phyloP scores from a whole-genome alignment of 257 asterid genomes.

The Salvia hispanica region DNA sequence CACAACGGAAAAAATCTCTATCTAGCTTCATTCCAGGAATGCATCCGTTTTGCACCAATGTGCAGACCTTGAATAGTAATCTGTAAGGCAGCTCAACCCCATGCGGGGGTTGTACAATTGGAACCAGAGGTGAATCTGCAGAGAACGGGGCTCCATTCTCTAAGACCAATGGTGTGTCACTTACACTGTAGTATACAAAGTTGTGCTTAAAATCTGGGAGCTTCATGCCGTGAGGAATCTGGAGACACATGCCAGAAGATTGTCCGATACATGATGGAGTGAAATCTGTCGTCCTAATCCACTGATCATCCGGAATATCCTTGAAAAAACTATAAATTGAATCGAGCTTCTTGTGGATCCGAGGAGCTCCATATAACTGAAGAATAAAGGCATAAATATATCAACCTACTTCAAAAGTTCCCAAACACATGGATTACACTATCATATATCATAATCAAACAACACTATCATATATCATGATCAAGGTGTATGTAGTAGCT shows the following conservation, averaged over 20 bases:
- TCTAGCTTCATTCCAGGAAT: conserved; percentile 73
- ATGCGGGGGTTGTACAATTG: conserved; percentile 60
- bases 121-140: conserved; percentile 52
- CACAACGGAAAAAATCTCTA: conserved; percentile 46
- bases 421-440: too few species aligned
- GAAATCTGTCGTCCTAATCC: conserved; percentile 88
- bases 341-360: conserved; percentile 58
- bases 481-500: background rate
- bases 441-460: too few species aligned
- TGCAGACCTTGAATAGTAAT: conserved; percentile 62
- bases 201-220: conserved; percentile 67
- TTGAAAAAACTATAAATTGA: conserved; percentile 40
- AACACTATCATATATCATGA: conserved; percentile 7
- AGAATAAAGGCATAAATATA: conserved; percentile 3
- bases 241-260: conserved; percentile 77
- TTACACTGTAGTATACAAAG: conserved; percentile 60
- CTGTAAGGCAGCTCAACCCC: conserved; percentile 53
- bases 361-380: conserved; percentile 83
- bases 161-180: conserved; percentile 40
- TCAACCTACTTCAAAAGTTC: background rate
- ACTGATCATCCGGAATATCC: conserved; percentile 72
- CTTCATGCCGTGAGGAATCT: conserved; percentile 49
- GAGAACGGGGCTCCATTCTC: conserved; percentile 50
- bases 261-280: conserved; percentile 68
- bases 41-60: conserved; percentile 80